Evolutionary conservation across 768 basidiomycete species (phyloP).

Genomic region (Suillus fuscotomentosus): DNA sequence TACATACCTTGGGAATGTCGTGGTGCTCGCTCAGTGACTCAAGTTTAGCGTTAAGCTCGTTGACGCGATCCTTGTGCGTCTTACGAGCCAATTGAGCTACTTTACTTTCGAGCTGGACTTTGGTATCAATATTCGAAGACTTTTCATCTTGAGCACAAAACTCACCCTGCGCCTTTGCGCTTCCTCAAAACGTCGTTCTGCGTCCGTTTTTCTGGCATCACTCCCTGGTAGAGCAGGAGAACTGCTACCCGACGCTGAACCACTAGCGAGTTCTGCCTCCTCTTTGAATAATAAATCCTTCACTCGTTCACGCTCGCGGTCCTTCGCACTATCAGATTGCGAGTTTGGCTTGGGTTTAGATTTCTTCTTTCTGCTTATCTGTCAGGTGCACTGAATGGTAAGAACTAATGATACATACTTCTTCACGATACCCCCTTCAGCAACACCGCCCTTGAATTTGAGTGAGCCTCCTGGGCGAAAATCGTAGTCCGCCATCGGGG

Average conservation of each 20-base stretch:
- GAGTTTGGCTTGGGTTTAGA: constrained; percentile 63
- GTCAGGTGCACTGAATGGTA: constrained; percentile 9
- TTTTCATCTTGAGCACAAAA: constrained; percentile 7
- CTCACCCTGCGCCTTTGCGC: constrained; percentile 78
- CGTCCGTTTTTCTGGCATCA: constrained; percentile 71
- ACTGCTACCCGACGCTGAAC: constrained; percentile 54
- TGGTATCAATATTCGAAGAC: constrained; percentile 11
- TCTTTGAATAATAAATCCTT: constrained; percentile 55
- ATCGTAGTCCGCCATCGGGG: constrained; percentile 85
- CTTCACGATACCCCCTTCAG: constrained; percentile 78
- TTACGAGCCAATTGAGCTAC: constrained; percentile 77
- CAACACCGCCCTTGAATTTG: constrained; percentile 83
- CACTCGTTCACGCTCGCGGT: constrained; percentile 40
- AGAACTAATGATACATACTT: constrained; percentile 51
- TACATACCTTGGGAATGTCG: constrained; percentile 83
- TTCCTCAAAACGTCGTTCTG: constrained; percentile 86
- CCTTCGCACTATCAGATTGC: constrained; percentile 46
- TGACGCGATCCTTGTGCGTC: constrained; percentile 93
- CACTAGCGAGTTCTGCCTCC: constrained; percentile 37
- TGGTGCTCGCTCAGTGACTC: constrained; percentile 91
- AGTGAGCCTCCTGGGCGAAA: constrained; percentile 84
- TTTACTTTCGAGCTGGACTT: constrained; percentile 61
- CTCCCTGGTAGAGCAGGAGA: constrained; percentile 56
- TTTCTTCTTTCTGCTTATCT: constrained; percentile 73
- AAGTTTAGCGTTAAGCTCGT: constrained; percentile 84